Base-by-base conservation (phyloP, 2,329 filamentous ascomycete genomes). In the Alternaria triticimaculans region DNA sequence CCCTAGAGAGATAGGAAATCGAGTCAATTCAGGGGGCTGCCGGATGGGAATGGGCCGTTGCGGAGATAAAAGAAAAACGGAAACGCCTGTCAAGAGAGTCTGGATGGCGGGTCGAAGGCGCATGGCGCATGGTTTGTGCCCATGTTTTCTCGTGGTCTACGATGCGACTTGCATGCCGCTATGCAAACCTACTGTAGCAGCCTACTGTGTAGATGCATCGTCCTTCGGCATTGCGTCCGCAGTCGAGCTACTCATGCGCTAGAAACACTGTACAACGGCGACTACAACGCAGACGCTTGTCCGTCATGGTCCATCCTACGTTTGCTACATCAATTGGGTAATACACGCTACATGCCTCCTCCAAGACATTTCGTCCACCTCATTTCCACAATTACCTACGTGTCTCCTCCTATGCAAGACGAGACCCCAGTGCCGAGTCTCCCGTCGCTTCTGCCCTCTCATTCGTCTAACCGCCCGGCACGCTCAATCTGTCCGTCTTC, bases 371-470 rank as follows among this genome's bases (percentile, higher is more conserved):
- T 25, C 48, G 46, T 37, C 15, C 20, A 37, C 4, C n/a, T 54
- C 46, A 60, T 62, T 43, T 55, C 51, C 50, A 58, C 53, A 18
- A 33, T 44, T 20, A 26, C 59, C 63, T 66, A 66, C 66, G 55
- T 63, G 60, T 64, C 59, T 57, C 48, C 57, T 55, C 44, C 58
- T 21, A 57, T 70, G 64, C 66, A 65, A 46, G 55, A 18, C 46
- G 33, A 23, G 37, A 56, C 46, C 62, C 61, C 60, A 46, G 61
- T 58, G 60, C 62, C 58, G 60, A 63, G 61, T 63, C 63, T 46
- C 55, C n/a, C 14, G 21, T 30, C 54, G n/a, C 51, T 58, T 66
- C 55, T 48, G 18, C 26, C 33, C 20, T 23, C 58, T 26, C 28
- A 69, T 67, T 71, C 65, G 65, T 49, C 56, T 20, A 57, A n/a